Base-by-base conservation (phyloP, 2,329 filamentous ascomycete species). In the Cryphonectria nitschkei region DNA sequence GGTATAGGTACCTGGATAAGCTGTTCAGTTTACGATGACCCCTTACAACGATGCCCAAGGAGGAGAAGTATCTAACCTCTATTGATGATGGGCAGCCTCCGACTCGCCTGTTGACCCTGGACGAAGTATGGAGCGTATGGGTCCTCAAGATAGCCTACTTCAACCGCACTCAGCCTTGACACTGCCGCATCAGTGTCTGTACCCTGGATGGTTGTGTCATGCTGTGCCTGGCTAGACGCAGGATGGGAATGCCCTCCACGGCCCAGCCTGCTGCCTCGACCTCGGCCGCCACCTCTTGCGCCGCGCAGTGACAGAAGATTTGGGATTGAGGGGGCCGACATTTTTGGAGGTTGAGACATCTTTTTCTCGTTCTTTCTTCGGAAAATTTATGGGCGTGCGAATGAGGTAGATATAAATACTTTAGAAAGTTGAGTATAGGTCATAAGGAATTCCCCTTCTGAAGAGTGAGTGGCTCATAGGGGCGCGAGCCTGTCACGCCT, bases 101-200 rank as follows among this genome's bases (percentile, higher is more conserved):
- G 87, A 16, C 88, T 83, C 1, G 84, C 77, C 22, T 85, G 82
- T 72, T 67, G 65, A 4, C 84, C 85, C 69, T 87, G 83, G 2
- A 92, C 90, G 78, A 98, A 94, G 68, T 86, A 85, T 68, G 83
- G 83, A 2, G 94, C 94, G 81, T 92, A 98, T 0, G 88, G 88
- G 78, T 99, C 96, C 2, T 92, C 82, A 1, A 99, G 84, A 79
- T 98, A 98, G 43, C 94, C 94, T 66, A 94, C 79, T 70, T 92
- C 88, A 22, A 98, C 94, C 16, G 95, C 95, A 79, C 95, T 98
- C 80, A 97, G 84, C 50, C 96, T 89, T 41, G 94, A 97, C 58
- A 94, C 89, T 71, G 93, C 93, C 37, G 96, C 96, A 83, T 99
- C 96, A 72, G 91, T 90, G 81, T 99, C 96, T 3, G 96, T 99